These are phyloP conservation scores for Cucumis sativus DNA, from an alignment of 306 rosid genomes.

Conservation along the genomic window DNA sequence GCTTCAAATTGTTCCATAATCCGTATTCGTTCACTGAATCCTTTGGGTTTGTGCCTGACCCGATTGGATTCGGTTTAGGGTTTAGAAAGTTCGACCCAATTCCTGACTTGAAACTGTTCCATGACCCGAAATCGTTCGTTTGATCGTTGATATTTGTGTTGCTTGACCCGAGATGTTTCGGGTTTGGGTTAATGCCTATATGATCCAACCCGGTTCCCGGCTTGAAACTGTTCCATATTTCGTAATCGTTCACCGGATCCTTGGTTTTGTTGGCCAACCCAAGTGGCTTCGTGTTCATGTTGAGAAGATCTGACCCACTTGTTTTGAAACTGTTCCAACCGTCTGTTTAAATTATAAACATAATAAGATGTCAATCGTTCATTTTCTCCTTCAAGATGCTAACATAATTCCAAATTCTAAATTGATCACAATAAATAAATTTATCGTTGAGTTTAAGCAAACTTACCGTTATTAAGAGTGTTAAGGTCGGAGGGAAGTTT, in stretches of 20 bases:
- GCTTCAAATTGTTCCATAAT: constrained; percentile 15
- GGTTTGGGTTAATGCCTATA: not conserved
- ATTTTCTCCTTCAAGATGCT: no score
- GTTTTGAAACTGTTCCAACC: constrained; percentile 11
- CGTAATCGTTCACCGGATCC: not conserved
- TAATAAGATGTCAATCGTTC: no score
- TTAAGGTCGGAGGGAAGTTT: not conserved
- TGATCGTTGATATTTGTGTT: not conserved
- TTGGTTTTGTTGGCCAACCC: constrained; percentile 6
- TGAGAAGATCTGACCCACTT: not conserved
- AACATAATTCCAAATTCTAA: no score
- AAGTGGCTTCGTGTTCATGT: not conserved
- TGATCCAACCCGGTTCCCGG: not conserved
- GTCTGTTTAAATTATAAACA: not conserved
- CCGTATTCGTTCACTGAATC: not conserved
- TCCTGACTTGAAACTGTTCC: constrained; percentile 12
- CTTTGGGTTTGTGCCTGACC: not conserved
- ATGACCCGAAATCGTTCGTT: not conserved
- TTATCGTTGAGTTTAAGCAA: no score
- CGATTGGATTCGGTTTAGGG: not conserved
- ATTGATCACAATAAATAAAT: no score
- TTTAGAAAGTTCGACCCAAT: not conserved
- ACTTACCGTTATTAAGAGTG: not conserved
- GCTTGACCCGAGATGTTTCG: not conserved
- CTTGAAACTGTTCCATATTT: constrained; percentile 9